Conservation (phyloP, 1,284 basidiomycete genomes). For the Grifola frondosa region DNA sequence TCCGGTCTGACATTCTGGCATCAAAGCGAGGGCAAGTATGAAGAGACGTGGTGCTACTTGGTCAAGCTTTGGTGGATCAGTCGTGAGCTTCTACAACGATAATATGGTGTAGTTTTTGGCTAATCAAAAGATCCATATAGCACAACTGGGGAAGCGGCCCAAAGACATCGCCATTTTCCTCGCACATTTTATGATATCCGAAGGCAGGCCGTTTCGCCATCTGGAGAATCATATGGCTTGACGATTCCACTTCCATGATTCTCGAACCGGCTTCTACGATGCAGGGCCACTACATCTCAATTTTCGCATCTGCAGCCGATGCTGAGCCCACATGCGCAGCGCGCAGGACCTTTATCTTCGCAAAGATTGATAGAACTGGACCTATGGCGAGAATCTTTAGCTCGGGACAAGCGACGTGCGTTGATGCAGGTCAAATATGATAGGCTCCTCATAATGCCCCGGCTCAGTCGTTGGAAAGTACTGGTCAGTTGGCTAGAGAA, state of each 20-base stretch:
- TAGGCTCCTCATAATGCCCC: constrained; percentile 65
- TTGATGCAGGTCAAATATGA: constrained; percentile 13
- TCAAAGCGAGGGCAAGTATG: constrained; percentile 28
- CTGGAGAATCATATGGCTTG: constrained; percentile 64
- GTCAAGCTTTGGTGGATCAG: constrained; percentile 64
- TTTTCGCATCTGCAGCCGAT: constrained; percentile 77
- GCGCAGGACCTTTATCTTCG: constrained; percentile 62
- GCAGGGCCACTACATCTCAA: constrained; percentile 81
- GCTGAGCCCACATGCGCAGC: constrained; percentile 70
- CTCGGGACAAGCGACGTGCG: too few species aligned
- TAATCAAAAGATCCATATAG: too few species aligned
- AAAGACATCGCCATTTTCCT: constrained; percentile 74
- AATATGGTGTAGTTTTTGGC: too few species aligned
- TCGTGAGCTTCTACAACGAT: too few species aligned
- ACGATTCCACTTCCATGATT: too few species aligned
- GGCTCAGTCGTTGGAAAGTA: constrained; percentile 48
- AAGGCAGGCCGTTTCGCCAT: constrained; percentile 68
- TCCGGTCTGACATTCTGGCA: too few species aligned
- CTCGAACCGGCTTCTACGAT: too few species aligned
- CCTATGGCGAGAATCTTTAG: constrained; percentile 54
- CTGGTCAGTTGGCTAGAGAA: constrained; percentile 47
- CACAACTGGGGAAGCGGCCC: constrained; percentile 66
- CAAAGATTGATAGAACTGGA: constrained; percentile 58
- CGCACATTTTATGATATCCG: constrained; percentile 65
- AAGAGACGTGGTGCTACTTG: constrained; percentile 29